A percentile compares a stretch with the other conserved stretches of the same genome.
Conservation (phyloP, 2,329 filamentous ascomycete genomes). For the Gnomoniopsis sp. region DNA sequence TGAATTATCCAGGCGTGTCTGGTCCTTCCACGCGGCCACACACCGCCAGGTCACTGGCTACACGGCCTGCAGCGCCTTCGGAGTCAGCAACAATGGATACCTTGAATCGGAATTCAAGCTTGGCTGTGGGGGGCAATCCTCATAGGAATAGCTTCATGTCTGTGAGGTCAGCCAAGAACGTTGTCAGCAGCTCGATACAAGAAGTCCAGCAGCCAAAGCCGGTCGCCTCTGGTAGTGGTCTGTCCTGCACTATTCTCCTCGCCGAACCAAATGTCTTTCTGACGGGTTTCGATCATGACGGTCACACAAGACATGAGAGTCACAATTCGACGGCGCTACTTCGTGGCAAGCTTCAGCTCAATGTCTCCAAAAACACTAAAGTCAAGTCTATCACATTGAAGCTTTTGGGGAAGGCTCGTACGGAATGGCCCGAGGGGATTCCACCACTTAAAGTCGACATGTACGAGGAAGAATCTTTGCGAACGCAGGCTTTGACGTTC, state of each 20-base stretch:
- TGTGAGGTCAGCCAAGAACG: conserved; percentile 47
- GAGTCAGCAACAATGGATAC: conserved; percentile 13
- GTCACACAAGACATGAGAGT: conserved; percentile 50
- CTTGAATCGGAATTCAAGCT: conserved; percentile 1
- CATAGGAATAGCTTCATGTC: conserved; percentile 50
- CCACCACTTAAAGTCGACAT: conserved; percentile 82
- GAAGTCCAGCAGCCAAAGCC: conserved; percentile 59
- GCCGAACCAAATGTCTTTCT: conserved; percentile 80
- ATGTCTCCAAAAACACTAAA: conserved; percentile 85
- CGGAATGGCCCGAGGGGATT: conserved; percentile 96
- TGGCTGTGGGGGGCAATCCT: conserved; percentile 15
- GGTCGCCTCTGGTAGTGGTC: conserved; percentile 72
- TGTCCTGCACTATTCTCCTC: conserved; percentile 69
- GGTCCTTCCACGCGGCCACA: background rate
- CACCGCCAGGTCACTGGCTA: background rate
- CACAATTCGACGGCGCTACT: conserved; percentile 74
- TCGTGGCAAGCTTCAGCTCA: conserved; percentile 76
- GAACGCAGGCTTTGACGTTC: conserved; percentile 87
- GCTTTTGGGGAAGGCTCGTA: conserved; percentile 79
- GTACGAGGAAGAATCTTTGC: conserved; percentile 78
- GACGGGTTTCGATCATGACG: conserved; percentile 72
- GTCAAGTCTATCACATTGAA: conserved; percentile 87
- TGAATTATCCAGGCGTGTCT: background rate
- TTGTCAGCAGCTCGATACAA: conserved; percentile 47
- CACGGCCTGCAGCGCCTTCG: background rate